These are phyloP conservation scores for Tulasnella sp. DNA, from an alignment of 768 basidiomycete species.

Conservation along the genomic window DNA sequence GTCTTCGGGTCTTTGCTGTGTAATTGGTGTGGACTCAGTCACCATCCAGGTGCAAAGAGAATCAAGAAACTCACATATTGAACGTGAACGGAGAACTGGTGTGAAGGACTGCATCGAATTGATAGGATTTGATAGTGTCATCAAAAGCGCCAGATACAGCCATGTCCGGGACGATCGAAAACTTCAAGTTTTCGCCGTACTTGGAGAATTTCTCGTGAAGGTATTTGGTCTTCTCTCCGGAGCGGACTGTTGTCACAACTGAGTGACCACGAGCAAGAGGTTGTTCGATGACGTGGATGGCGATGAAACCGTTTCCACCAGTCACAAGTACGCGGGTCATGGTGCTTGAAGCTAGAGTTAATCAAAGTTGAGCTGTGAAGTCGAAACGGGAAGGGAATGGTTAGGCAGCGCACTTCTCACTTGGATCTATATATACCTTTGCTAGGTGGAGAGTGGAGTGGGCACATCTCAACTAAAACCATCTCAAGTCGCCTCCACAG, in stretches of 20 bases:
- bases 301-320: conserved; percentile 5
- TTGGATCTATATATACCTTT: no score
- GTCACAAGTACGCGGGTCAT: conserved; percentile 11
- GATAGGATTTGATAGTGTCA: background rate
- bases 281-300: background rate
- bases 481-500: no score
- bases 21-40: no score
- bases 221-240: background rate
- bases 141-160: conserved; percentile 8
- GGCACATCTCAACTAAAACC: no score
- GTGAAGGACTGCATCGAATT: conserved; percentile 13
- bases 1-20: no score
- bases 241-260: conserved; percentile 12
- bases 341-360: no score
- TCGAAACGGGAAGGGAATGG: no score
- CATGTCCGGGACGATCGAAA: conserved; percentile 12
- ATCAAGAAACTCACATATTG: conserved; percentile 11
- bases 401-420: no score
- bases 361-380: no score
- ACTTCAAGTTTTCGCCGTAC: background rate
- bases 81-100: conserved; percentile 5
- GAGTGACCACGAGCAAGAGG: conserved; percentile 9
- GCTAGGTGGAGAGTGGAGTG: no score
- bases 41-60: no score
- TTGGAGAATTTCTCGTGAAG: background rate